Percentiles rank a stretch among this genome's conserved stretches.
These are phyloP conservation scores for Diplodia intermedia DNA, from an alignment of 2,329 filamentous ascomycete species.

Conservation along the genomic window DNA sequence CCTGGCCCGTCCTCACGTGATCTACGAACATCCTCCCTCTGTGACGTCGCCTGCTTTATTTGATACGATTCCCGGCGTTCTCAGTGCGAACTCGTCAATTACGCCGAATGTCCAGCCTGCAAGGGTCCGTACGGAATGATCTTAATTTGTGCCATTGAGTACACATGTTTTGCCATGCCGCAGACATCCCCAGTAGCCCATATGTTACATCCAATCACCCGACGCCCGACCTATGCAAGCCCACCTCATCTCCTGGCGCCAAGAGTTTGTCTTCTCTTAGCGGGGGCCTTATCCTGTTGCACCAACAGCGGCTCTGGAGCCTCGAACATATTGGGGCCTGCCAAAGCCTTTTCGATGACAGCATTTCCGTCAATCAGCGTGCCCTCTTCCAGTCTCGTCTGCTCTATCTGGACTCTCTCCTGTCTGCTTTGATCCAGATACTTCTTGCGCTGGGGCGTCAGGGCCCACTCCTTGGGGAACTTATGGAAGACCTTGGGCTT, in stretches of 20 bases:
- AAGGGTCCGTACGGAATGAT: too few relatives aligned
- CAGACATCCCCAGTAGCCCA: neutral
- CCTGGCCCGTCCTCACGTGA: neutral
- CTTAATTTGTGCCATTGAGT: neutral
- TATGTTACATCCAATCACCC: conserved; percentile 18
- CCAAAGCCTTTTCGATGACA: conserved; percentile 40
- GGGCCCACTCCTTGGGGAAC: conserved; percentile 83
- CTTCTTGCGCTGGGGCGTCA: conserved; percentile 72
- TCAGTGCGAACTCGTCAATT: too few relatives aligned
- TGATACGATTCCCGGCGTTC: too few relatives aligned
- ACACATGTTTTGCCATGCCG: neutral
- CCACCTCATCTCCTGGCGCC: neutral
- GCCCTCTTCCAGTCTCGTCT: conserved; percentile 60
- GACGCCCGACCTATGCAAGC: conserved; percentile 20
- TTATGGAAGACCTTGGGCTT: conserved; percentile 68
- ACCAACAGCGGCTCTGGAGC: conserved; percentile 8
- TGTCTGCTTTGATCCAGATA: conserved; percentile 69
- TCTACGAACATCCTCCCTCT: neutral
- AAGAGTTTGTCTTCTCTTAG: conserved; percentile 15
- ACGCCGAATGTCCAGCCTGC: too few relatives aligned
- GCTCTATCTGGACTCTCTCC: conserved; percentile 61
- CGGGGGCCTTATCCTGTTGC: neutral
- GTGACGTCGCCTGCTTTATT: neutral
- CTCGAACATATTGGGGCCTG: conserved; percentile 7
- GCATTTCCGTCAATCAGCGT: conserved; percentile 62